Conservation (phyloP, 129 eudicot genomes). For the Flaveria bidentis region DNA sequence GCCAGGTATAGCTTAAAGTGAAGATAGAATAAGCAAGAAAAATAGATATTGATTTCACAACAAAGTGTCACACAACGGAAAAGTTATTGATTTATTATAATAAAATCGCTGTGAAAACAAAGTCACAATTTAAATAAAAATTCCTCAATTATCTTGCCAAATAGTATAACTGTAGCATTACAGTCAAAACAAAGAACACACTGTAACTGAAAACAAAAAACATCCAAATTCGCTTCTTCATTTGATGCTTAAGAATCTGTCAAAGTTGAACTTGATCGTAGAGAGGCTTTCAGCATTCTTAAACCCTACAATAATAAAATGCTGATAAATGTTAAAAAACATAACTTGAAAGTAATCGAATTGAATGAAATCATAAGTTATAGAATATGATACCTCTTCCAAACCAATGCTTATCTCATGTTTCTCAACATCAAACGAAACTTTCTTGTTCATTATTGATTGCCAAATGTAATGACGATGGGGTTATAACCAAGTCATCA, state of each 20-base stretch:
- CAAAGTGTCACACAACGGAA: too few relatives aligned
- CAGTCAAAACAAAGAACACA: too few relatives aligned
- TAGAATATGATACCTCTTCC: slow-evolving; percentile 20
- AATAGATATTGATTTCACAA: too few relatives aligned
- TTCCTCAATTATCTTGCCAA: too few relatives aligned
- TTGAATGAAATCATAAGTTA: background rate
- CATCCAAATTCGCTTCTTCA: too few relatives aligned
- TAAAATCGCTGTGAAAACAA: too few relatives aligned
- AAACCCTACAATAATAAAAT: slow-evolving; percentile 12
- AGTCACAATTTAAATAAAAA: too few relatives aligned
- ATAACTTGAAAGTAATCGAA: background rate
- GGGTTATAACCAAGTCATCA: slow-evolving; percentile 25
- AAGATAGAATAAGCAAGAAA: too few relatives aligned
- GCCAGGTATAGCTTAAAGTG: too few relatives aligned
- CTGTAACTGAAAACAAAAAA: too few relatives aligned
- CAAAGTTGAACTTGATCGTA: background rate
- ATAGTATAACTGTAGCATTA: too few relatives aligned
- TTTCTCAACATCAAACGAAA: slow-evolving; percentile 3
- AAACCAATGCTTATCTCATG: slow-evolving; percentile 18
- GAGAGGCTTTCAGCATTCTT: slow-evolving; percentile 12
- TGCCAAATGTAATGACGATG: background rate
- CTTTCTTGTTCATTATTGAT: slow-evolving; percentile 14
- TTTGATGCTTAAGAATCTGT: background rate
- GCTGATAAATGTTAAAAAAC: background rate
- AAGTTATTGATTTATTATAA: too few relatives aligned